Evolutionary conservation across 176 grass and related monocot species (phyloP).

Genomic region (Carex myosuroides): DNA sequence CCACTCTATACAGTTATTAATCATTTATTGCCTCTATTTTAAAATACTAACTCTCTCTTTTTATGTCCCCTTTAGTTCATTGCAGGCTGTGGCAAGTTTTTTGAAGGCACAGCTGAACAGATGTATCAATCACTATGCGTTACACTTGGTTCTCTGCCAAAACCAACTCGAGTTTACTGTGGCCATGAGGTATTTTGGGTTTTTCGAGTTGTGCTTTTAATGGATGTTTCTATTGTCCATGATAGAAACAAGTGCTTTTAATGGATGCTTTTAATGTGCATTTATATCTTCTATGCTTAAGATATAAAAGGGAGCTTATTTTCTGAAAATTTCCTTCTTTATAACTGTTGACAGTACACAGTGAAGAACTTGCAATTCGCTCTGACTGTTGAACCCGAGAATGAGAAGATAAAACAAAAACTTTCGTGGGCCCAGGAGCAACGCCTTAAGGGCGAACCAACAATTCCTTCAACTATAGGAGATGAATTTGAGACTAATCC

Average conservation of each 20-base stretch:
- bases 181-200: slow-evolving; percentile 64
- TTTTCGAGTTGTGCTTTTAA: neutral
- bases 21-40: neutral
- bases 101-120: slow-evolving; percentile 91
- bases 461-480: slow-evolving; percentile 77
- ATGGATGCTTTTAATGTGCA: neutral
- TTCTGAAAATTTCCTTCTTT: neutral
- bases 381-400: slow-evolving; percentile 65
- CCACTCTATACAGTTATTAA: neutral
- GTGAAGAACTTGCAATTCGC: slow-evolving; percentile 74
- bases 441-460: slow-evolving; percentile 41
- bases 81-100: slow-evolving; percentile 92
- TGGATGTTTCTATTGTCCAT: neutral
- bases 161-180: slow-evolving; percentile 87
- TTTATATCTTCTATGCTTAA: neutral
- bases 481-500: slow-evolving; percentile 91
- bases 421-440: slow-evolving; percentile 72
- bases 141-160: slow-evolving; percentile 80
- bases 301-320: neutral
- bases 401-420: slow-evolving; percentile 72
- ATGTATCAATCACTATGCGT: slow-evolving; percentile 92
- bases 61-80: slow-evolving; percentile 46
- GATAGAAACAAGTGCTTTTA: neutral
- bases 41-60: neutral
- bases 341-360: slow-evolving; percentile 55